phyloP scores from a whole-genome alignment of 2,329 filamentous ascomycete genomes.

The Alternaria infectoria region DNA sequence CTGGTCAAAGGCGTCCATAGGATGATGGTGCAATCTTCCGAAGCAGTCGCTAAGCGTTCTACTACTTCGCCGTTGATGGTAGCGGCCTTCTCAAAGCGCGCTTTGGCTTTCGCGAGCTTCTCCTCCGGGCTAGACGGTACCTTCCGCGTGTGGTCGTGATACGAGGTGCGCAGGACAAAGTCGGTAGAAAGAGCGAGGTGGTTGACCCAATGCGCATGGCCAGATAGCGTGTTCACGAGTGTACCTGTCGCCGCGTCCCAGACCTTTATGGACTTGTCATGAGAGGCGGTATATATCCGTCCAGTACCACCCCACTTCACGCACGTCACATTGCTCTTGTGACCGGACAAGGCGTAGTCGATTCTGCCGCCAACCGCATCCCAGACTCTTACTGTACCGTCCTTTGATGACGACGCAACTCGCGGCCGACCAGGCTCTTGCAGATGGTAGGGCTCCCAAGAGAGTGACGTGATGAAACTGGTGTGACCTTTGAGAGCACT shows the following conservation, averaged over 20 bases:
- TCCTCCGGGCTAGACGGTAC: conserved; percentile 72
- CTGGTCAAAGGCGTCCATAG: conserved; percentile 83
- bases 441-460: conserved; percentile 93
- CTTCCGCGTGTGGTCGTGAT: conserved; percentile 78
- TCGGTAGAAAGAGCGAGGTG: conserved; percentile 93
- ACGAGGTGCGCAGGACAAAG: conserved; percentile 83
- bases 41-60: conserved; percentile 87
- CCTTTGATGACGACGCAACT: conserved; percentile 87
- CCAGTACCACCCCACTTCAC: conserved; percentile 95
- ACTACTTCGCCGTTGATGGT: conserved; percentile 76
- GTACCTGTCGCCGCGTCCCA: conserved; percentile 85
- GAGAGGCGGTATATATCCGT: conserved; percentile 62
- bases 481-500: conserved; percentile 80
- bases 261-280: conserved; percentile 90
- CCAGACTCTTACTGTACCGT: conserved; percentile 88
- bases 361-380: conserved; percentile 77
- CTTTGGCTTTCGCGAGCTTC: conserved; percentile 75
- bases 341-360: conserved; percentile 83
- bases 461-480: conserved; percentile 86
- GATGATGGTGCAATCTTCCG: conserved; percentile 95
- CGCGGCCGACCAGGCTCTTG: conserved; percentile 76
- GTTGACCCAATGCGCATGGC: conserved; percentile 95
- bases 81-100: conserved; percentile 85
- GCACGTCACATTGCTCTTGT: conserved; percentile 87
- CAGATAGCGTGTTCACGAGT: conserved; percentile 76